These are phyloP conservation scores for Corynascus novoguineensis DNA, from an alignment of 495 filamentous ascomycete species.

Conservation along the genomic window DNA sequence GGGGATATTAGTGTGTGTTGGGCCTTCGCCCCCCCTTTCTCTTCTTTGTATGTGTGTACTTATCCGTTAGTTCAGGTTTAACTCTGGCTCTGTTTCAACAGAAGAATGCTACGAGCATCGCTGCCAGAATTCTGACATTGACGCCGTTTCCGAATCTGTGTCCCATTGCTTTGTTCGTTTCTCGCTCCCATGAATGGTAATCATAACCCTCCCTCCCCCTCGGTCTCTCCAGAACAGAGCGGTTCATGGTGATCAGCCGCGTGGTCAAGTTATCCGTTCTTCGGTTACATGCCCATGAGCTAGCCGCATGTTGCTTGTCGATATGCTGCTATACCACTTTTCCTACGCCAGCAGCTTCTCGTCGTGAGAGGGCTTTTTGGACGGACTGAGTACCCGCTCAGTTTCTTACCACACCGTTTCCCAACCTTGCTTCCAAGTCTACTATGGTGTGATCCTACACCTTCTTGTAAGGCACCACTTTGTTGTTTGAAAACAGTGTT, in stretches of 20 bases:
- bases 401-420: no score
- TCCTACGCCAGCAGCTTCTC: constrained; percentile 17
- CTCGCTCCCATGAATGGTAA: neutral
- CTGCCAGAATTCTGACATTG: neutral
- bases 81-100: neutral
- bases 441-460: no score
- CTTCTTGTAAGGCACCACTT: no score
- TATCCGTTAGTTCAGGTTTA: neutral
- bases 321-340: constrained; percentile 15
- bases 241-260: constrained; percentile 20
- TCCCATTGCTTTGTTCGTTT: neutral
- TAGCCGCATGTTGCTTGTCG: neutral
- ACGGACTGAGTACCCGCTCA: no score
- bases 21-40: neutral
- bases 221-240: constrained; percentile 11
- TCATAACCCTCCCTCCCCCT: neutral
- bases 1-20: neutral
- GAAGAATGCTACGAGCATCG: neutral
- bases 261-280: constrained; percentile 22
- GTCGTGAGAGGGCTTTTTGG: neutral
- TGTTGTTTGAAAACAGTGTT: no score
- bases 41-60: neutral
- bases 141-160: neutral
- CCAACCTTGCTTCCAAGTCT: no score
- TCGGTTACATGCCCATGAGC: constrained; percentile 13